phyloP scores from a whole-genome alignment of 1,284 basidiomycete species.

The Wolfiporia cocos region DNA sequence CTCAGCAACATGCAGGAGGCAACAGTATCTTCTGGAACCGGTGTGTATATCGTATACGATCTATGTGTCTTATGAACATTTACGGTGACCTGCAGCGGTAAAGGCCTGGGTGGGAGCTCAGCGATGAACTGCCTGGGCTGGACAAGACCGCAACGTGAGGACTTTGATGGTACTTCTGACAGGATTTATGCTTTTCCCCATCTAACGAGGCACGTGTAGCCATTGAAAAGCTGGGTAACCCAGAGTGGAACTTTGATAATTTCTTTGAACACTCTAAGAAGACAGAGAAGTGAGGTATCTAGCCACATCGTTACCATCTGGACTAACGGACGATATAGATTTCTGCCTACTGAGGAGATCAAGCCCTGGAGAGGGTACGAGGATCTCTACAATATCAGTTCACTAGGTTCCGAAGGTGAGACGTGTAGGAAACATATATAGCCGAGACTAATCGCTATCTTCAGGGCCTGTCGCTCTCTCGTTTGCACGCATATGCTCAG shows the following conservation, averaged over 20 bases:
- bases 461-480: conserved; percentile 10
- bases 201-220: neutral
- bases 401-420: too few relatives aligned
- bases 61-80: neutral
- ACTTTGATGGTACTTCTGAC: conserved; percentile 15
- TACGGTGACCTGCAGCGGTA: conserved; percentile 10
- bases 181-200: neutral
- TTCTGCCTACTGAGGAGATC: neutral
- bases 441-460: too few relatives aligned
- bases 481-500: conserved; percentile 6
- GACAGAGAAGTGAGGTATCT: conserved; percentile 3
- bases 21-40: conserved; percentile 2
- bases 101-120: conserved; percentile 15
- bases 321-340: neutral
- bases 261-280: conserved; percentile 12
- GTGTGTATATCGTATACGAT: conserved; percentile 2
- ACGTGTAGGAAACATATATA: too few relatives aligned
- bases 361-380: neutral
- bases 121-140: conserved; percentile 17
- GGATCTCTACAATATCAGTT: neutral
- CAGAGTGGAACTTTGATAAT: conserved; percentile 20
- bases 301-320: neutral
- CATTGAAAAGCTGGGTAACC: conserved; percentile 18
- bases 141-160: conserved; percentile 19
- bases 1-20: conserved; percentile 6